Percentiles rank a stretch among this genome's conserved stretches.
Conservation (phyloP, 805 yeast genomes). For the Wickerhamiella bombiphila region DNA sequence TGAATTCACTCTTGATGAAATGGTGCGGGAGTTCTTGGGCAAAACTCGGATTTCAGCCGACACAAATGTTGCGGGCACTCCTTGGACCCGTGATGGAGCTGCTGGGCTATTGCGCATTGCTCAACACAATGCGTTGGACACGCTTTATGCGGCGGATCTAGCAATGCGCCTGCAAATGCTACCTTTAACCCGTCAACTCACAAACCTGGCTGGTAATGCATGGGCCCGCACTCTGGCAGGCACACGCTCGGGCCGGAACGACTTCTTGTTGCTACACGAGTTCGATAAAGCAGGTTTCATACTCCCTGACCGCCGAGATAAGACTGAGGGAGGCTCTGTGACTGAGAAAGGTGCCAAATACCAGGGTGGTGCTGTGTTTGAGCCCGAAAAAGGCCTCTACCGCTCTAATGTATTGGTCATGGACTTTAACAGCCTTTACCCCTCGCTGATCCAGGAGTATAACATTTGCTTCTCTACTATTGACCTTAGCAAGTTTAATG, state of each 20-base stretch:
- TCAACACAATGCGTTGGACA: constrained; percentile 50
- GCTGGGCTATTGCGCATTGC: constrained; percentile 52
- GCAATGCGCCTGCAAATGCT: constrained; percentile 74
- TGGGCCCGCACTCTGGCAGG: constrained; percentile 94
- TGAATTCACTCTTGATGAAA: constrained; percentile 85
- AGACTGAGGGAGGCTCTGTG: constrained; percentile 20
- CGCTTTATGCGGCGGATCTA: constrained; percentile 57
- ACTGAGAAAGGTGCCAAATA: constrained; percentile 41
- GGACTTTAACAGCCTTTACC: constrained; percentile 97
- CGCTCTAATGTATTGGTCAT: constrained; percentile 78
- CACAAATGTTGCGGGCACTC: constrained; percentile 47
- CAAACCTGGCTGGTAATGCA: constrained; percentile 90
- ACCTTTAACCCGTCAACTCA: constrained; percentile 78
- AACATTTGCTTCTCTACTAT: constrained; percentile 96
- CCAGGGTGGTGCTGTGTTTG: constrained; percentile 91
- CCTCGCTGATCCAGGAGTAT: constrained; percentile 92
- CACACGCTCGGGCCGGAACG: constrained; percentile 92
- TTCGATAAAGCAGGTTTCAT: constrained; percentile 65
- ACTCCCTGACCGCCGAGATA: constrained; percentile 53
- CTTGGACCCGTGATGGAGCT: constrained; percentile 39
- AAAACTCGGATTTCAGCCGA: constrained; percentile 42
- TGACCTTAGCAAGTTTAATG: constrained; percentile 31
- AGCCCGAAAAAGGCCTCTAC: constrained; percentile 90
- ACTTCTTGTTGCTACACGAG: constrained; percentile 82
- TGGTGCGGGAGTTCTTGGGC: constrained; percentile 69